A percentile compares a stretch with the other conserved stretches of the same genome.
These are phyloP conservation scores for Myriosclerotinia duriaeana DNA, from an alignment of 2,329 filamentous ascomycete genomes.

Conservation along the genomic window DNA sequence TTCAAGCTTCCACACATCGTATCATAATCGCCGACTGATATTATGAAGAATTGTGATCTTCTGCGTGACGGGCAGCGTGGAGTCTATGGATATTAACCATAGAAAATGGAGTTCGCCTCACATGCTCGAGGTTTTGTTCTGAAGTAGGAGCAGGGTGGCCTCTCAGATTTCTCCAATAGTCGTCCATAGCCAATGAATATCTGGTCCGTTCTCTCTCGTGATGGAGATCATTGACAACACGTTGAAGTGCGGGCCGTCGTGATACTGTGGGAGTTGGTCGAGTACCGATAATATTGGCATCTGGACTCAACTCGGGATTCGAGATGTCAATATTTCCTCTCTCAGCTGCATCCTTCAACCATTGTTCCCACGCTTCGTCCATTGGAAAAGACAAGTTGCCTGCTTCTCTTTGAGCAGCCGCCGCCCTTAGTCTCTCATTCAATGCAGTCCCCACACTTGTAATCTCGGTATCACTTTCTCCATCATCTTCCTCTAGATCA, in stretches of 20 bases:
- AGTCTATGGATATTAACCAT: too few species aligned
- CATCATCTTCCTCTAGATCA: constrained; percentile 43
- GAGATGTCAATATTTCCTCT: constrained; percentile 55
- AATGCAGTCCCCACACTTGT: constrained; percentile 61
- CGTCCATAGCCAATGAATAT: neutral
- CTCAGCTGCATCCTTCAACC: constrained; percentile 69
- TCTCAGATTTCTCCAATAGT: neutral
- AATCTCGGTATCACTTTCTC: constrained; percentile 55
- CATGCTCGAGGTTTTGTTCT: too few species aligned
- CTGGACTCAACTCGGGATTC: constrained; percentile 38
- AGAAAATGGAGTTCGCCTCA: too few species aligned
- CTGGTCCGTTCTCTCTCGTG: neutral
- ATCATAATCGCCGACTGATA: neutral
- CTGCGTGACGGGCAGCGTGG: neutral
- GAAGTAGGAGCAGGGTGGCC: too few species aligned
- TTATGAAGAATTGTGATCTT: neutral
- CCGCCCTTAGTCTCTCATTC: constrained; percentile 64
- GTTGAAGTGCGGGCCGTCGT: neutral
- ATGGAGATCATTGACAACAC: neutral
- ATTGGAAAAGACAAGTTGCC: constrained; percentile 59
- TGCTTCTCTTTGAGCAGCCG: constrained; percentile 61
- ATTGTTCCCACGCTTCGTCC: constrained; percentile 73
- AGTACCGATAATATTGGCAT: constrained; percentile 41
- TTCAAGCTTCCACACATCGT: neutral
- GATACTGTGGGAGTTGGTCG: constrained; percentile 38